A percentile compares a stretch with the other conserved stretches of the same genome.
Evolutionary conservation across 2,329 filamentous ascomycete genomes (phyloP).

Genomic region (Monilinia fructicola): DNA sequence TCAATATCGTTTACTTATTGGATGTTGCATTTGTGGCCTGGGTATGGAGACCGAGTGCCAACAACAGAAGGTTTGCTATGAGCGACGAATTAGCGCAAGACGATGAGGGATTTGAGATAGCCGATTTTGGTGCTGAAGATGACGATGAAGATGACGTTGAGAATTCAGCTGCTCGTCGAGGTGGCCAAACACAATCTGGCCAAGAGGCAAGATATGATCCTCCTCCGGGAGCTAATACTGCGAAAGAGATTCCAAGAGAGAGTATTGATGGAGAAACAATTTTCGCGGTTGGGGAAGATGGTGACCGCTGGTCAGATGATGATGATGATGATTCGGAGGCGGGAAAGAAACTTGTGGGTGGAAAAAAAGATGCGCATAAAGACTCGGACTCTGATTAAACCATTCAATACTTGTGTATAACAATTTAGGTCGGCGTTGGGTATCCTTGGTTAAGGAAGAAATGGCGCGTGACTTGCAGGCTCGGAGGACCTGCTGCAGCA

Average conservation of each 20-base stretch:
- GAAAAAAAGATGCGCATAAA: slow-evolving; percentile 23
- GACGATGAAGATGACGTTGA: slow-evolving; percentile 60
- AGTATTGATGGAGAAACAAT: slow-evolving; percentile 88
- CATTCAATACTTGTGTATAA: slow-evolving; percentile 25
- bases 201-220: slow-evolving; percentile 42
- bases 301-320: slow-evolving; percentile 78
- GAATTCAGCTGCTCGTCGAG: slow-evolving; percentile 45
- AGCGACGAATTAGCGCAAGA: slow-evolving; percentile 98
- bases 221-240: slow-evolving; percentile 32
- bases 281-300: slow-evolving; percentile 86
- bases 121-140: slow-evolving; percentile 74
- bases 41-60: slow-evolving; percentile 92
- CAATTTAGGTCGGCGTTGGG: slow-evolving; percentile 24
- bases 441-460: slow-evolving; percentile 15
- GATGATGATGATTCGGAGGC: slow-evolving; percentile 60
- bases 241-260: slow-evolving; percentile 49
- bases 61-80: slow-evolving; percentile 98
- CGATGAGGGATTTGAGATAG: slow-evolving; percentile 96
- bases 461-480: slow-evolving; percentile 6
- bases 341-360: slow-evolving; percentile 48
- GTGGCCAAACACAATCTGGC: slow-evolving; percentile 46
- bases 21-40: slow-evolving; percentile 94
- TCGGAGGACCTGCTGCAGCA: background rate
- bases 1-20: slow-evolving; percentile 92
- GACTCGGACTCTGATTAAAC: slow-evolving; percentile 11